Evolutionary conservation across 2,329 filamentous ascomycete genomes (phyloP).

Genomic region (Mollisia scopiformis): DNA sequence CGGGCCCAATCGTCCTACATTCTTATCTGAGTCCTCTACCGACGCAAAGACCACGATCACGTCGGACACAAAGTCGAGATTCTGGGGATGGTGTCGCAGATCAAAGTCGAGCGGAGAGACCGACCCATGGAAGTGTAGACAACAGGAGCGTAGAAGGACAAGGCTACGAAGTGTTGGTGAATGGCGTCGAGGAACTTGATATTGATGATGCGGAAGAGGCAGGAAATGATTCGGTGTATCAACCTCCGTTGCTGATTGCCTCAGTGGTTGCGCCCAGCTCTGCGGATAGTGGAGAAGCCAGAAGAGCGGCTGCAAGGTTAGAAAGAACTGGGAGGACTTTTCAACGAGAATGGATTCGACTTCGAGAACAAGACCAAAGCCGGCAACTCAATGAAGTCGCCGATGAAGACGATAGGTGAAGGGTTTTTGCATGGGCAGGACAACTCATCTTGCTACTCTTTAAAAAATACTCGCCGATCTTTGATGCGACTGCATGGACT

Average conservation of each 20-base stretch:
- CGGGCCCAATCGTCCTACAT: slow-evolving; percentile 42
- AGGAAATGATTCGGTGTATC: slow-evolving; percentile 8
- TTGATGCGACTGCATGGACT: neutral
- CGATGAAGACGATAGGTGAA: slow-evolving; percentile 24
- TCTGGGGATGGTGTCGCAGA: slow-evolving; percentile 20
- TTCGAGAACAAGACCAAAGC: slow-evolving; percentile 36
- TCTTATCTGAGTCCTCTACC: slow-evolving; percentile 47
- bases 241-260: slow-evolving; percentile 55
- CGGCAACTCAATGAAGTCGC: neutral
- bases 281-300: slow-evolving; percentile 53
- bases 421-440: neutral
- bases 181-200: slow-evolving; percentile 12
- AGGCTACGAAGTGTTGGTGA: slow-evolving; percentile 16
- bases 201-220: slow-evolving; percentile 13
- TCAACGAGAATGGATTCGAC: slow-evolving; percentile 54
- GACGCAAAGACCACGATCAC: slow-evolving; percentile 9
- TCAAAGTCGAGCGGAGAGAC: slow-evolving; percentile 28
- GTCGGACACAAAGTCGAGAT: neutral
- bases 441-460: neutral
- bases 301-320: slow-evolving; percentile 53
- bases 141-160: slow-evolving; percentile 9
- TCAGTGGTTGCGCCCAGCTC: slow-evolving; percentile 55
- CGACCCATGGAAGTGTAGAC: slow-evolving; percentile 26
- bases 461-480: neutral
- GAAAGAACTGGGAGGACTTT: slow-evolving; percentile 58